A percentile compares a stretch with the other conserved stretches of the same genome.
These are phyloP conservation scores for Malassezia vespertilionis DNA, from an alignment of 1,284 basidiomycete species.

Conservation along the genomic window DNA sequence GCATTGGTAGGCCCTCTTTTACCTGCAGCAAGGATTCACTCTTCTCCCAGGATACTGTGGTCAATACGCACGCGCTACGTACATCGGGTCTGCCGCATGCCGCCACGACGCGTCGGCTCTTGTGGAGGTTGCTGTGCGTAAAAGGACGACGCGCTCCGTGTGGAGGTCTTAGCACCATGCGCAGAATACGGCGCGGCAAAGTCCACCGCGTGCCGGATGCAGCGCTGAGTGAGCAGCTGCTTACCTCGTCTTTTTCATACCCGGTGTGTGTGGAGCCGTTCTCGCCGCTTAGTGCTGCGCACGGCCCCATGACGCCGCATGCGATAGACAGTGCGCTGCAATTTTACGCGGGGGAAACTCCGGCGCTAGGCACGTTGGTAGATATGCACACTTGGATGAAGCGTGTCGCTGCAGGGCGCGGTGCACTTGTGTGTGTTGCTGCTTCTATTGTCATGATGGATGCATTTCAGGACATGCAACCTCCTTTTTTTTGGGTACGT, in stretches of 20 bases:
- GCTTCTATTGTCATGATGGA: not conserved
- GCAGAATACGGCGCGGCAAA: not conserved
- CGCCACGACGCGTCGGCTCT: not conserved
- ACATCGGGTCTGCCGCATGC: slow-evolving; percentile 13
- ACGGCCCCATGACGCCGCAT: not conserved
- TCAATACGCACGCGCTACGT: not conserved
- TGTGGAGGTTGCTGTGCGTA: no score
- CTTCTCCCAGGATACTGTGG: slow-evolving; percentile 7
- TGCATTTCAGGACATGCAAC: not conserved
- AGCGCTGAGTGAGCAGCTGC: not conserved
- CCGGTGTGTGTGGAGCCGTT: not conserved
- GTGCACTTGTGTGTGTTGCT: slow-evolving; percentile 10
- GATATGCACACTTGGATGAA: slow-evolving; percentile 6
- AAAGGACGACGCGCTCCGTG: no score
- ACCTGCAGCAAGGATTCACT: not conserved
- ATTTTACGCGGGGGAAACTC: not conserved
- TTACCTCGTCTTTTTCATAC: slow-evolving; percentile 4
- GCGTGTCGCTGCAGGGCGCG: slow-evolving; percentile 9
- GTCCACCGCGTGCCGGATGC: not conserved
- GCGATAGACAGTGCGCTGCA: slow-evolving; percentile 1
- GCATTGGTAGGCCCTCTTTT: no score
- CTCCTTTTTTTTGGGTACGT: not conserved
- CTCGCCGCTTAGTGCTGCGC: not conserved
- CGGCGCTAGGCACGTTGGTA: slow-evolving; percentile 8
- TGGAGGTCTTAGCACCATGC: slow-evolving; percentile 5